Evolutionary conservation across 2,329 filamentous ascomycete species (phyloP).

Genomic region (Cadophora sp.): DNA sequence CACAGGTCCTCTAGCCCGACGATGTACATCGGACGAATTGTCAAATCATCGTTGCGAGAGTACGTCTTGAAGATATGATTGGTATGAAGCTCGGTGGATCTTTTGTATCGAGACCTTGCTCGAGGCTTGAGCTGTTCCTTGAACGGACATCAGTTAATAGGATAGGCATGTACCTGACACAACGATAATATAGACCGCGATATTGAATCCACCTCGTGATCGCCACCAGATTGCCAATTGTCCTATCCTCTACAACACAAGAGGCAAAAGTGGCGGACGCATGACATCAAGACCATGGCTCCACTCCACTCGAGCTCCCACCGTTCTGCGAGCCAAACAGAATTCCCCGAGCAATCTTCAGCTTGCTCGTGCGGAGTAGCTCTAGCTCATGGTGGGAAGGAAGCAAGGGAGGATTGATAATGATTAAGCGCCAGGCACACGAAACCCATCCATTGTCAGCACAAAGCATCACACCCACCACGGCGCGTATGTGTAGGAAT

Average conservation of each 20-base stretch:
- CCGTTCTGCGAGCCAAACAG: neutral
- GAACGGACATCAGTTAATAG: neutral
- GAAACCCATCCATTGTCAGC: constrained; percentile 31
- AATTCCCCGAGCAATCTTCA: constrained; percentile 4
- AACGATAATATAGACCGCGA: neutral
- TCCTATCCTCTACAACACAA: neutral
- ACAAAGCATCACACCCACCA: constrained; percentile 34
- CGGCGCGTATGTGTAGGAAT: constrained; percentile 31
- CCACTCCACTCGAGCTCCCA: neutral
- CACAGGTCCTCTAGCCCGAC: neutral
- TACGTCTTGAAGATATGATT: neutral
- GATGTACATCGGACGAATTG: constrained; percentile 1
- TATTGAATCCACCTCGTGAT: constrained; percentile 11
- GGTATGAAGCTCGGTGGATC: constrained; percentile 6
- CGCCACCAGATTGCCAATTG: neutral
- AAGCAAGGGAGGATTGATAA: neutral
- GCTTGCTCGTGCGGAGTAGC: neutral
- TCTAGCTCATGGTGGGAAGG: neutral
- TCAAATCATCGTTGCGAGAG: neutral
- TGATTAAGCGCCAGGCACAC: constrained; percentile 39
- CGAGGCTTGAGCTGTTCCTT: neutral
- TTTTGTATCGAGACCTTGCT: constrained; percentile 5
- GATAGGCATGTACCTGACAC: neutral
- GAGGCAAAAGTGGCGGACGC: neutral
- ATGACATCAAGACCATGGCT: neutral